Evolutionary conservation across 768 basidiomycete species (phyloP).

Genomic region (Panaeolus papilionaceus): DNA sequence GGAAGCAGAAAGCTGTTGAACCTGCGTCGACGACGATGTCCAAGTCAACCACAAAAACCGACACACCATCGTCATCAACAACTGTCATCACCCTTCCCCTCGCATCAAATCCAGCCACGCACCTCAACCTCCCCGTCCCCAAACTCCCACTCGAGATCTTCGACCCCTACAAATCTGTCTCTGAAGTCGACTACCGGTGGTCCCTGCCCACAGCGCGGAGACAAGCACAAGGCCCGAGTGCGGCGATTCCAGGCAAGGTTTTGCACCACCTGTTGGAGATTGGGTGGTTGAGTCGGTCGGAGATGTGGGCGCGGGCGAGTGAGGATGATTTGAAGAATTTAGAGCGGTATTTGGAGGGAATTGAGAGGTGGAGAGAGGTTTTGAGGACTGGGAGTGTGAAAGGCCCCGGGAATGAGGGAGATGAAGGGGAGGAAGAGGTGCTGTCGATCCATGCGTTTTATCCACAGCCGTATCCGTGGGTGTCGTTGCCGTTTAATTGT

Average conservation of each 20-base stretch:
- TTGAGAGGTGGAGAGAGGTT: conserved; percentile 19
- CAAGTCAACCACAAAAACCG: background rate
- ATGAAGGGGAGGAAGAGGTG: conserved; percentile 7
- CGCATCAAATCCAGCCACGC: conserved; percentile 15
- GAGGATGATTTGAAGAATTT: conserved; percentile 15
- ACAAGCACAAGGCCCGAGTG: conserved; percentile 9
- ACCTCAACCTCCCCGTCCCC: conserved; percentile 19
- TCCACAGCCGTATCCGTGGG: conserved; percentile 25
- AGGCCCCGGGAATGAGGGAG: background rate
- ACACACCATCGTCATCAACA: background rate
- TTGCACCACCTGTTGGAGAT: conserved; percentile 45
- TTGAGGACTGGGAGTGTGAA: background rate
- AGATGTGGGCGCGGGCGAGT: conserved; percentile 36
- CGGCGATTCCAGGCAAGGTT: conserved; percentile 43
- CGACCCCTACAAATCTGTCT: conserved; percentile 42
- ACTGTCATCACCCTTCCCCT: background rate
- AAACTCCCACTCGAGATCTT: conserved; percentile 41
- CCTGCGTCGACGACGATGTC: background rate
- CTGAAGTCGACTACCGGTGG: conserved; percentile 48
- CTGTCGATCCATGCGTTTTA: conserved; percentile 16
- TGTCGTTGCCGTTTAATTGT: conserved; percentile 16
- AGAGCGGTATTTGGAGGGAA: conserved; percentile 7
- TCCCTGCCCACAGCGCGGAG: conserved; percentile 30
- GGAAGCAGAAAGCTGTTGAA: conserved; percentile 15
- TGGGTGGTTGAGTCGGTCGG: conserved; percentile 43